A percentile compares a stretch with the other conserved stretches of the same genome.
phyloP scores from a whole-genome alignment of 805 yeast genomes.

The Lipomyces orientalis region DNA sequence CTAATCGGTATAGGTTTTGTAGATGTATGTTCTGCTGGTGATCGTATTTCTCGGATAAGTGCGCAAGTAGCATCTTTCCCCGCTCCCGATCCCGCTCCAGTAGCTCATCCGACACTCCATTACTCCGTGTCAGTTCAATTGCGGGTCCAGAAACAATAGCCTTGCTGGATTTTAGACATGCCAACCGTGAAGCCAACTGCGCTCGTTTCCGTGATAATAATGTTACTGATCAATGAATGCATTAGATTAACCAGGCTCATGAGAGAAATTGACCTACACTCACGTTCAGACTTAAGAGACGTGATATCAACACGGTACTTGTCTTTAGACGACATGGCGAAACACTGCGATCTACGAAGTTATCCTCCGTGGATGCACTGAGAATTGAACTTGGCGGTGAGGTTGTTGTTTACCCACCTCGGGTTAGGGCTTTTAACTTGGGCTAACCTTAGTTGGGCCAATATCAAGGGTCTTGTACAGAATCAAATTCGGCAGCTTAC shows the following conservation, averaged over 20 bases:
- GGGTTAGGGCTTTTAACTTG: background rate
- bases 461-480: background rate
- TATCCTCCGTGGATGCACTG: background rate
- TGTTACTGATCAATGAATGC: slow-evolving; percentile 3
- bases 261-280: background rate
- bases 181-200: slow-evolving; percentile 1
- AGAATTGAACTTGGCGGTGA: background rate
- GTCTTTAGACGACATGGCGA: slow-evolving; percentile 11
- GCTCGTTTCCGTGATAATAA: slow-evolving; percentile 9
- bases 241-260: background rate
- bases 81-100: slow-evolving; percentile 9
- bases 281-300: slow-evolving; percentile 7
- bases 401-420: background rate
- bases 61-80: slow-evolving; percentile 16
- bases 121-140: background rate
- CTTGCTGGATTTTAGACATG: background rate
- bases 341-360: background rate
- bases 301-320: slow-evolving; percentile 11
- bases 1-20: slow-evolving; percentile 28
- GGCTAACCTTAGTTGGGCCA: no score
- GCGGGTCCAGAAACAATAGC: background rate
- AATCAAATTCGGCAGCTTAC: no score
- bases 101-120: background rate
- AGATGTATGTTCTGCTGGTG: slow-evolving; percentile 20
- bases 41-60: slow-evolving; percentile 19